Conservation (phyloP, 2,329 filamentous ascomycete genomes). For the Aspergillus fructus region DNA sequence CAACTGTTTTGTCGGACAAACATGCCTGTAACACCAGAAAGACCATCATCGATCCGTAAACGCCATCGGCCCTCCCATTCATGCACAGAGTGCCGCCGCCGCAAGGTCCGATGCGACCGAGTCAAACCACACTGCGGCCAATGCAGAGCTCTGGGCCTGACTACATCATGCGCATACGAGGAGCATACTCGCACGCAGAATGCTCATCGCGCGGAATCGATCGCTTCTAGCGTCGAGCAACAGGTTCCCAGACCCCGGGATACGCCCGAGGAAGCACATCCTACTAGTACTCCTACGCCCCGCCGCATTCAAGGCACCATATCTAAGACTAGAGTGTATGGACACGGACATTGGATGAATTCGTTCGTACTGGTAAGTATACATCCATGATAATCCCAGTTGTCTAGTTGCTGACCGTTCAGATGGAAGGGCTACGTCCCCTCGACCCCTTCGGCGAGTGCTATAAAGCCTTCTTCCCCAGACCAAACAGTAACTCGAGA, state of each 20-base stretch:
- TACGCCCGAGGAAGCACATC: background rate
- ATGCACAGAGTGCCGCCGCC: slow-evolving; percentile 30
- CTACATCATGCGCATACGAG: slow-evolving; percentile 18
- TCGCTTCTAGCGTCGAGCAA: background rate
- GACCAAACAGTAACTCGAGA: background rate
- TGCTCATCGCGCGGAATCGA: background rate
- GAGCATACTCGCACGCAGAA: background rate
- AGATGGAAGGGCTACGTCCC: slow-evolving; percentile 11
- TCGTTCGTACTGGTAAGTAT: slow-evolving; percentile 16
- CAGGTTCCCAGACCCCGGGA: background rate
- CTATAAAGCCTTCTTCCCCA: background rate
- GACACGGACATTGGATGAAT: slow-evolving; percentile 28
- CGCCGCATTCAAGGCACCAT: slow-evolving; percentile 16
- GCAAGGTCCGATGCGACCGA: slow-evolving; percentile 33
- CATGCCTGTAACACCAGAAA: no score
- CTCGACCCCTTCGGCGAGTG: slow-evolving; percentile 11
- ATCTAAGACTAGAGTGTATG: slow-evolving; percentile 26
- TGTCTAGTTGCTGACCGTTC: background rate
- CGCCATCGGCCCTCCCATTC: slow-evolving; percentile 23
- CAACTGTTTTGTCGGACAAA: no score
- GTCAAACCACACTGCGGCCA: slow-evolving; percentile 22
- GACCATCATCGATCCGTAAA: slow-evolving; percentile 2
- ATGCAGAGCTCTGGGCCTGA: slow-evolving; percentile 16
- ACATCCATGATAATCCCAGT: background rate
- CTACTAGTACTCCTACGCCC: background rate